Percentiles rank a stretch among this genome's conserved stretches.
Conservation (phyloP, 257 asterid species). For the Vinca minor region DNA sequence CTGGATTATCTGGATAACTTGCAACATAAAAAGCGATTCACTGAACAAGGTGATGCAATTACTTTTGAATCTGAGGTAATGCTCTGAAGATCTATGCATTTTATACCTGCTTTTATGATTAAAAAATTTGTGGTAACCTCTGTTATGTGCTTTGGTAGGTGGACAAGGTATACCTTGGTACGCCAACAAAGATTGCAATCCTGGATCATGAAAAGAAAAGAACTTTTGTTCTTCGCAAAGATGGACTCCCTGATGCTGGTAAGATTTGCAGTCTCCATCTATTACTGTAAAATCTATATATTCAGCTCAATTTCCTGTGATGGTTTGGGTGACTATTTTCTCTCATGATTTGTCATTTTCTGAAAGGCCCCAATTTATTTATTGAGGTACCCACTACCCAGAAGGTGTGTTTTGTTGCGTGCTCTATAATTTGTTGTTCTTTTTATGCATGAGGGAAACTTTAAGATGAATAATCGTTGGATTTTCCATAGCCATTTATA, state of each 20-base stretch:
- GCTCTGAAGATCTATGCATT: constrained; percentile 1
- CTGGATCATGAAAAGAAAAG: constrained; percentile 92
- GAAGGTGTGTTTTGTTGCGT: neutral
- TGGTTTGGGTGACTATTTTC: neutral
- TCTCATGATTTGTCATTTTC: neutral
- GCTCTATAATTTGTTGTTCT: neutral
- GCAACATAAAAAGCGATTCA: constrained; percentile 59
- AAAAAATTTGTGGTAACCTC: neutral
- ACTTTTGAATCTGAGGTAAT: constrained; percentile 89
- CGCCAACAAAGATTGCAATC: constrained; percentile 82
- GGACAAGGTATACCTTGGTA: constrained; percentile 76
- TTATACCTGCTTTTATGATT: neutral
- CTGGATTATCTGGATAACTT: constrained; percentile 83
- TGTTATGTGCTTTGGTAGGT: constrained; percentile 39
- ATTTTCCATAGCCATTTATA: neutral
- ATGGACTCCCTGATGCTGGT: constrained; percentile 97
- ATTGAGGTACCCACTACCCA: too few relatives aligned
- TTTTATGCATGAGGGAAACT: neutral
- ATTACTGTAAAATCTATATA: neutral
- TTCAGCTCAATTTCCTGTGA: neutral
- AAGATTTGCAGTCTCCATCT: constrained; percentile 20
- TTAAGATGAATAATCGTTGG: too few relatives aligned
- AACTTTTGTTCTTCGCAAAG: constrained; percentile 79
- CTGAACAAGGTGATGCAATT: constrained; percentile 88
- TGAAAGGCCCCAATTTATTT: neutral